Base-by-base conservation (phyloP, 495 filamentous ascomycete genomes). In the Aspergillus taichungensis region DNA sequence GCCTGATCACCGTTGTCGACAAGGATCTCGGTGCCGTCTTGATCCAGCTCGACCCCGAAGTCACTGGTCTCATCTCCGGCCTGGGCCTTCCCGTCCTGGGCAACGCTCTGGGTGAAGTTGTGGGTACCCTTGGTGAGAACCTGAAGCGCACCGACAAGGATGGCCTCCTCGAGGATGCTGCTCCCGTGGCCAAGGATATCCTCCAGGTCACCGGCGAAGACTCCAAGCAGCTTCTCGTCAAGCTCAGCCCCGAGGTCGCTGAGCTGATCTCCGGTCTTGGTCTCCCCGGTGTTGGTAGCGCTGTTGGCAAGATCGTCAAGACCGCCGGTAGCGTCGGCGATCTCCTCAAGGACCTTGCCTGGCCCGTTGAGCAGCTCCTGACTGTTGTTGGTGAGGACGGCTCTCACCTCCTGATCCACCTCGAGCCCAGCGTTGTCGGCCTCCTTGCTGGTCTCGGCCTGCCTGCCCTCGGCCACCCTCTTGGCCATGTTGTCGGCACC, bases 401-500 rank as follows among this genome's bases (percentile, higher is more conserved):
- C 46, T 49, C 54, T 32, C 31, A 51, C 32, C 65, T 71, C 42
- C 63, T 71, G 30, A 51, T 71, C 49, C 40, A 63, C 50, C 62
- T 71, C 38, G 54, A 59, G 43, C 56, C 60, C 34, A 32, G 44
- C 34, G 63, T 68, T 34, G 49, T 59, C 33, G 46, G 46, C 27
- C 63, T 69, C 30, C 52, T 71, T 36, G 13, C 56, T 39, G 60
- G 68, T 36, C 64, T 69, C 11, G 63, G 65, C 42, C 65, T 71
- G 30, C 59, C 63, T 46, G 35, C 44, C 33, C 41, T 67, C 35
- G 63, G 57, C 36, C 39, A 37, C 34, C 50, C 67, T 40, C 55
- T 61, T 31, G 67, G 65, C 36, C n/a, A 48, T n/a, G 49, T 68
- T 36, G 58, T 68, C 36, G 57, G 53, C 43, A 66, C 62, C 40